Percentiles rank a stretch among this genome's conserved stretches.
Conservation (phyloP, 2,329 filamentous ascomycete species). For the Talaromyces sp. region DNA sequence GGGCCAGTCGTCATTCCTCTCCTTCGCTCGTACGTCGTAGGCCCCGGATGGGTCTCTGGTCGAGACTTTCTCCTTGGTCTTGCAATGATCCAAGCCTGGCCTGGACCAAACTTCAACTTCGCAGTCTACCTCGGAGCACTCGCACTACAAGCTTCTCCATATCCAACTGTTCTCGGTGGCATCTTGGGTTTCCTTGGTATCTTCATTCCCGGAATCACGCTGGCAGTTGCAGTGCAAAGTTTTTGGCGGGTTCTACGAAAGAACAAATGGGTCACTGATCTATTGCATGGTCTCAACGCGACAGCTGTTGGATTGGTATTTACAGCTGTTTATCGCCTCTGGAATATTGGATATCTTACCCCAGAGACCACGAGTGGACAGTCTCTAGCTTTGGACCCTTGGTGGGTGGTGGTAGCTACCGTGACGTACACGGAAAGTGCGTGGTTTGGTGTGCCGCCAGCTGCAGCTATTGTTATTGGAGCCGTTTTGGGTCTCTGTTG, state of each 20-base stretch:
- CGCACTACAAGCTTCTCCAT: slow-evolving; percentile 32
- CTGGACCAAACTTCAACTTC: slow-evolving; percentile 51
- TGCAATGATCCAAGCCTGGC: slow-evolving; percentile 66
- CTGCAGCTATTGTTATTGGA: slow-evolving; percentile 44
- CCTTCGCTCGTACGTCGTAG: slow-evolving; percentile 56
- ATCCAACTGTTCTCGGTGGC: slow-evolving; percentile 42
- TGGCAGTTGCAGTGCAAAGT: slow-evolving; percentile 39
- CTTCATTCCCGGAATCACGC: slow-evolving; percentile 34
- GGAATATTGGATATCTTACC: slow-evolving; percentile 58
- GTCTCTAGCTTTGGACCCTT: slow-evolving; percentile 55
- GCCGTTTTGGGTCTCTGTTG: slow-evolving; percentile 45
- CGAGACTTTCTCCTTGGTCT: slow-evolving; percentile 69
- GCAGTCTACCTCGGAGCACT: slow-evolving; percentile 55
- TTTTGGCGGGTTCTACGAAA: slow-evolving; percentile 50
- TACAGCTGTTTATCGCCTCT: slow-evolving; percentile 59
- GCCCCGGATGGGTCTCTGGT: slow-evolving; percentile 63
- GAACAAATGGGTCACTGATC: slow-evolving; percentile 44
- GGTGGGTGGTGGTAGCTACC: slow-evolving; percentile 59
- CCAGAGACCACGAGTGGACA: slow-evolving; percentile 45
- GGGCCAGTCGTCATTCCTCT: slow-evolving; percentile 62
- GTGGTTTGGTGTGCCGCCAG: slow-evolving; percentile 46
- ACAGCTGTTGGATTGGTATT: slow-evolving; percentile 58
- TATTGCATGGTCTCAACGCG: slow-evolving; percentile 55
- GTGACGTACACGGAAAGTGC: slow-evolving; percentile 43
- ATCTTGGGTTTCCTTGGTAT: slow-evolving; percentile 47